A percentile compares a stretch with the other conserved stretches of the same genome.
These are phyloP conservation scores for Ceratobasidium sp. DNA, from an alignment of 1,284 basidiomycete species.

Conservation along the genomic window DNA sequence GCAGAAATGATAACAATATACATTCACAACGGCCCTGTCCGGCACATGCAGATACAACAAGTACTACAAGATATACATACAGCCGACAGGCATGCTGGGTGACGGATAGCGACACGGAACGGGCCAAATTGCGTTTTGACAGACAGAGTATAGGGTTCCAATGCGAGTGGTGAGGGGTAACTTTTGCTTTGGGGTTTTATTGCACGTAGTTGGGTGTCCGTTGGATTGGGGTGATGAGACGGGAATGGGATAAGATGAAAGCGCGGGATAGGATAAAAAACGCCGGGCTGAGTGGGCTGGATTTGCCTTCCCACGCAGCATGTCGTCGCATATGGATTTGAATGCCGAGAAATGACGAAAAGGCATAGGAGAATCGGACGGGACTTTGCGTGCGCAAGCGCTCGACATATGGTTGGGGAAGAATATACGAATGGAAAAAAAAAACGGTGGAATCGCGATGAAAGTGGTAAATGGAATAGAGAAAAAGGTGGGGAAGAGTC, in stretches of 20 bases:
- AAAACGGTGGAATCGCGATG: background rate
- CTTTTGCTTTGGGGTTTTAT: conserved; percentile 39
- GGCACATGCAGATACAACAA: conserved; percentile 32
- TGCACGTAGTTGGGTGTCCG: conserved; percentile 36
- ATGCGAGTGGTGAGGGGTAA: conserved; percentile 37
- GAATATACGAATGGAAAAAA: conserved; percentile 4
- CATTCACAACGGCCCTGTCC: conserved; percentile 34
- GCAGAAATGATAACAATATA: conserved; percentile 29
- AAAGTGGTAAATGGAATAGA: background rate
- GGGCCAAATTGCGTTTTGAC: conserved; percentile 4
- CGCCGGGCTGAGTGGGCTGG: background rate
- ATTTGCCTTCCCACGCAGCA: conserved; percentile 20
- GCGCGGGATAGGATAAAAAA: conserved; percentile 18
- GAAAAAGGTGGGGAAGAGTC: background rate
- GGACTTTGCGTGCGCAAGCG: conserved; percentile 1
- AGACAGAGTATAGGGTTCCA: conserved; percentile 14
- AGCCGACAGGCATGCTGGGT: background rate
- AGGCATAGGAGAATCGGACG: conserved; percentile 2
- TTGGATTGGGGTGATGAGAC: conserved; percentile 32
- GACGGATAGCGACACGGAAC: background rate
- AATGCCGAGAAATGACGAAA: conserved; percentile 6
- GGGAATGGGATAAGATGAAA: background rate
- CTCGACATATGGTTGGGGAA: background rate
- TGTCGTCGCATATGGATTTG: conserved; percentile 12
- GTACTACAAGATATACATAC: conserved; percentile 31